Evolutionary conservation across 306 rosid genomes (phyloP), one percentile per base, ranked within the genome.

Genomic region (Pyrus communis): DNA sequence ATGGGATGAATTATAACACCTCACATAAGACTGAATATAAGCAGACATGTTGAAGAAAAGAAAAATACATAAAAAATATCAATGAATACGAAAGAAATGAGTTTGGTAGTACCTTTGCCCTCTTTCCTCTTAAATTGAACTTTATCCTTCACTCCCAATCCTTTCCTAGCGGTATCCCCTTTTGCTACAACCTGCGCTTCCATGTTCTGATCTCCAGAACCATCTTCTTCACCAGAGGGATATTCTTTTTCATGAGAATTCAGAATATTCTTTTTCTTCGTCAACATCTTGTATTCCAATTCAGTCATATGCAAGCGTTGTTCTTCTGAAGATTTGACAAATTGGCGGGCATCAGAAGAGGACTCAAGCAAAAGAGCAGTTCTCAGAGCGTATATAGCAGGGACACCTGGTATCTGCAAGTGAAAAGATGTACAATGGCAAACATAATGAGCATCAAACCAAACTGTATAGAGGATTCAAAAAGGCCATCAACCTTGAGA

Each of bases 81-180:
- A 6, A 40, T 30, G 28, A 23, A 66, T 6, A 59, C 5, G 30
- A 62, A 21, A 59, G 21, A 45, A 30, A 66, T 23, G 49, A 30
- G 42, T 9, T 12, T 69, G 14, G 82, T 11, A 30, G n/a, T 11
- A 87, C 97, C 97, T 93, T 93, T 46, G 96, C 88, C 79, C 38
- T 91, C 85, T 87, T 93, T 82, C 93, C 93, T 88, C 87, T 93
- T 91, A 80, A 90, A 91, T 75, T 85, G 90, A 76, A 83, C 87
- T 84, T 74, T 87, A 77, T 91, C 96, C 82, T 82, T 90, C 80
- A 79, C 65, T 23, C 58, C 88, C 69, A 60, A 25, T 70, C n/a
- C 78, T 40, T 58, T 84, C 70, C 78, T 86, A 46, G 72, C 9
- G 62, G 64, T 45, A 25, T 9, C 59, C 43, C 23, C 79, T 74